Conservation (phyloP, 2,329 filamentous ascomycete species). For the Chrysoporthe cubensis region DNA sequence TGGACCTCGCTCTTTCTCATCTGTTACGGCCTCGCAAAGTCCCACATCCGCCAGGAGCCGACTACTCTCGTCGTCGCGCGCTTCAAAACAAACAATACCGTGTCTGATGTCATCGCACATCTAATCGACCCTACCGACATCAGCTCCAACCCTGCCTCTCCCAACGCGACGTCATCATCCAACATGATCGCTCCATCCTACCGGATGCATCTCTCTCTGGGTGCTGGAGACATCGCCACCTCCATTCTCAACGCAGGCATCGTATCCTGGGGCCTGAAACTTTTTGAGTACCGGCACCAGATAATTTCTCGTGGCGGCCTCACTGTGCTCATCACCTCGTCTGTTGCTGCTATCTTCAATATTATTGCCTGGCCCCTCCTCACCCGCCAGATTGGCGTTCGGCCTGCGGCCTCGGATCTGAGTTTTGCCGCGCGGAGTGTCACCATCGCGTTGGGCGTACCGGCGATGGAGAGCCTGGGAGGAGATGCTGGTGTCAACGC, state of each 20-base stretch:
- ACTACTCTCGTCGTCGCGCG: constrained; percentile 32
- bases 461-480: constrained; percentile 48
- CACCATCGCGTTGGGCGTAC: constrained; percentile 54
- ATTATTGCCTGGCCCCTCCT: constrained; percentile 47
- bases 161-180: constrained; percentile 25
- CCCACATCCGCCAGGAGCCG: constrained; percentile 30
- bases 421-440: constrained; percentile 55
- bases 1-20: constrained; percentile 50
- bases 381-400: constrained; percentile 43
- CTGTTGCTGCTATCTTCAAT: constrained; percentile 45
- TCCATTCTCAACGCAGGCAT: constrained; percentile 56
- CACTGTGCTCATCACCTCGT: constrained; percentile 43
- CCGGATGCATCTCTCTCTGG: constrained; percentile 32
- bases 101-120: constrained; percentile 37
- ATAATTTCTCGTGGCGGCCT: constrained; percentile 49
- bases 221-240: constrained; percentile 53
- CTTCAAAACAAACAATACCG: constrained; percentile 36
- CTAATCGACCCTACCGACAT: constrained; percentile 31
- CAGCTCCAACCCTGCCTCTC: background rate
- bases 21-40: constrained; percentile 48
- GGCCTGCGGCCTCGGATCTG: constrained; percentile 39
- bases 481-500: constrained; percentile 54
- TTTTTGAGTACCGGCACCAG: constrained; percentile 53
- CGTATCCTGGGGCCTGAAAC: constrained; percentile 57
- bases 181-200: background rate